phyloP scores from a whole-genome alignment of 108 stramenopile genomes.

The Aurantiochytrium sp. region DNA sequence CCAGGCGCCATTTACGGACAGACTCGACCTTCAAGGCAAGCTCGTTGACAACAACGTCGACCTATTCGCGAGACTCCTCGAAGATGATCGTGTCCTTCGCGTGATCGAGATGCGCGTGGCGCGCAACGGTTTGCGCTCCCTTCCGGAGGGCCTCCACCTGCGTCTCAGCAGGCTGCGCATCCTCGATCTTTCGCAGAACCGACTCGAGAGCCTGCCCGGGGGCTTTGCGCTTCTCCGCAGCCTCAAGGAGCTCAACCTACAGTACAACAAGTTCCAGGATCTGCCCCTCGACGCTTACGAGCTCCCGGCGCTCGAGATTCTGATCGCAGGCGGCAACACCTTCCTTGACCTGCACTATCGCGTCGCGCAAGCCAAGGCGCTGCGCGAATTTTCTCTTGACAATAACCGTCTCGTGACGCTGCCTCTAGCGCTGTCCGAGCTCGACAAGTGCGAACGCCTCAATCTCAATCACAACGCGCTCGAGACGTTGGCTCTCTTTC shows the following conservation, averaged over 20 bases:
- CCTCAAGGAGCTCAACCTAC: background rate
- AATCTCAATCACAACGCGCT: background rate
- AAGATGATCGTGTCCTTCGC: background rate
- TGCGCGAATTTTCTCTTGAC: background rate
- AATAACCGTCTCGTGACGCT: conserved; percentile 1
- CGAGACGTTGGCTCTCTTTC: background rate
- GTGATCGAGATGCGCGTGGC: background rate
- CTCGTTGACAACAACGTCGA: background rate
- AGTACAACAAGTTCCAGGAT: background rate
- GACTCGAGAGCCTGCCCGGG: background rate
- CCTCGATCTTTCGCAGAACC: background rate
- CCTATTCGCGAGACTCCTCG: background rate
- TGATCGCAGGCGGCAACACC: background rate
- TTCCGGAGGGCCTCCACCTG: background rate
- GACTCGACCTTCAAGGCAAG: background rate
- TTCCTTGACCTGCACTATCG: background rate
- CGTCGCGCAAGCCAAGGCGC: background rate
- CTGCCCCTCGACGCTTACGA: background rate
- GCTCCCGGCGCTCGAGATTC: background rate
- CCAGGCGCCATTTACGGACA: background rate
- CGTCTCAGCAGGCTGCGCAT: background rate
- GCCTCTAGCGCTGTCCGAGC: background rate
- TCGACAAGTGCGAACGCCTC: background rate
- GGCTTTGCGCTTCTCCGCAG: background rate
- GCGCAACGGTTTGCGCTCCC: background rate